Percentiles rank a stretch among this genome's conserved stretches.
Conservation (phyloP, 805 yeast species). For the Pichia kluyveri region DNA sequence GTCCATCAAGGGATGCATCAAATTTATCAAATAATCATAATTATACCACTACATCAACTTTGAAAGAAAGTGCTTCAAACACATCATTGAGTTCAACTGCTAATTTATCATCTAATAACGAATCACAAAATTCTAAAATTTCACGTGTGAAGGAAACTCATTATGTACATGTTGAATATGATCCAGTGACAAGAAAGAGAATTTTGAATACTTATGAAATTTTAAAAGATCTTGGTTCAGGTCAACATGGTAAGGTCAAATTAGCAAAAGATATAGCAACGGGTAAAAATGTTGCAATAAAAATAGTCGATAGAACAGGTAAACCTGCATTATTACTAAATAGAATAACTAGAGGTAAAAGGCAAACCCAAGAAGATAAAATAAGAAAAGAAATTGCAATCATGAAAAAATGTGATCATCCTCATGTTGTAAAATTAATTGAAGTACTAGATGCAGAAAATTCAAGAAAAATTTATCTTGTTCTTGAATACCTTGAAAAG, state of each 20-base stretch:
- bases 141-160: constrained; percentile 73
- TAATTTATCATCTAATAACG: background rate
- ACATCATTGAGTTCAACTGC: constrained; percentile 1
- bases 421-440: constrained; percentile 78
- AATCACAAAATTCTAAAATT: background rate
- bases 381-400: constrained; percentile 85
- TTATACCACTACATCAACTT: background rate
- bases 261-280: constrained; percentile 67
- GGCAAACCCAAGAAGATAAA: constrained; percentile 50
- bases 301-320: constrained; percentile 74
- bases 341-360: constrained; percentile 23
- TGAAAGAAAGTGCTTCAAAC: constrained; percentile 3
- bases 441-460: constrained; percentile 84
- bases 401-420: constrained; percentile 86
- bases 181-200: constrained; percentile 76
- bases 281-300: constrained; percentile 76
- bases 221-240: constrained; percentile 77
- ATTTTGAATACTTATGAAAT: constrained; percentile 86
- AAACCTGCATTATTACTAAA: constrained; percentile 39
- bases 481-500: constrained; percentile 78
- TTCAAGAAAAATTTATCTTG: constrained; percentile 80
- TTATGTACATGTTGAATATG: constrained; percentile 73
- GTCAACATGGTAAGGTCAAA: constrained; percentile 99
- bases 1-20: constrained; percentile 6
- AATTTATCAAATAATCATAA: background rate